A percentile compares a stretch with the other conserved stretches of the same genome.
Conservation (phyloP, 1,284 basidiomycete species). For the Pascua sp. region DNA sequence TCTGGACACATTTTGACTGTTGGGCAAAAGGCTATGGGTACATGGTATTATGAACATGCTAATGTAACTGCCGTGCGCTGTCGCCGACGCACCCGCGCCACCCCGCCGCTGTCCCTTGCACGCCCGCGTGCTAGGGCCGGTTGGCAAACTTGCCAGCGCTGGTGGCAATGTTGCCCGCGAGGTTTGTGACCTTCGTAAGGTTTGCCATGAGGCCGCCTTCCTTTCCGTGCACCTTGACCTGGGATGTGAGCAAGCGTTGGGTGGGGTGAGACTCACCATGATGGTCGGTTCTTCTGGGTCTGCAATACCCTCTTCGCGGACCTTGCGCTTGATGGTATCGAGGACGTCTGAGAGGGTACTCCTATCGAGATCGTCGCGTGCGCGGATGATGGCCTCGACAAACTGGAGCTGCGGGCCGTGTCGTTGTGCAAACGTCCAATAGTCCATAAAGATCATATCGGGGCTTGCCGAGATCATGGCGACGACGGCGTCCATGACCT, state of each 20-base stretch:
- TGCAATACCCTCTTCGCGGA: conserved; percentile 75
- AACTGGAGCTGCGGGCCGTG: conserved; percentile 91
- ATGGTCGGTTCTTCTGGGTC: conserved; percentile 60
- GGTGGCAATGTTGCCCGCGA: conserved; percentile 3
- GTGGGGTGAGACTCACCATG: conserved; percentile 55
- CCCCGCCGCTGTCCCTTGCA: background rate
- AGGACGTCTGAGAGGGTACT: conserved; percentile 84
- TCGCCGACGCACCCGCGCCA: too few relatives aligned
- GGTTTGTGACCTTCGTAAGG: conserved; percentile 27
- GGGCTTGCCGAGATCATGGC: conserved; percentile 83
- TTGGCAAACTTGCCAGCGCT: too few relatives aligned
- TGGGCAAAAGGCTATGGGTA: too few relatives aligned
- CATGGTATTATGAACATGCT: too few relatives aligned
- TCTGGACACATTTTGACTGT: too few relatives aligned
- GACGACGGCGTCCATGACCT: conserved; percentile 81
- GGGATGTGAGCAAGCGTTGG: conserved; percentile 7
- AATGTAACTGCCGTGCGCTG: too few relatives aligned
- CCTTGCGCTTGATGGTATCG: conserved; percentile 89
- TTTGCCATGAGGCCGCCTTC: conserved; percentile 33
- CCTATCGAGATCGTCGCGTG: conserved; percentile 85
- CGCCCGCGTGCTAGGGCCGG: too few relatives aligned
- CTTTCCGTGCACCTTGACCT: conserved; percentile 40
- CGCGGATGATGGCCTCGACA: conserved; percentile 83
- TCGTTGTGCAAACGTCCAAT: conserved; percentile 91
- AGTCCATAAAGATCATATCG: conserved; percentile 91